Base-by-base conservation (phyloP, 306 rosid genomes). In the Adenanthera pavonina region DNA sequence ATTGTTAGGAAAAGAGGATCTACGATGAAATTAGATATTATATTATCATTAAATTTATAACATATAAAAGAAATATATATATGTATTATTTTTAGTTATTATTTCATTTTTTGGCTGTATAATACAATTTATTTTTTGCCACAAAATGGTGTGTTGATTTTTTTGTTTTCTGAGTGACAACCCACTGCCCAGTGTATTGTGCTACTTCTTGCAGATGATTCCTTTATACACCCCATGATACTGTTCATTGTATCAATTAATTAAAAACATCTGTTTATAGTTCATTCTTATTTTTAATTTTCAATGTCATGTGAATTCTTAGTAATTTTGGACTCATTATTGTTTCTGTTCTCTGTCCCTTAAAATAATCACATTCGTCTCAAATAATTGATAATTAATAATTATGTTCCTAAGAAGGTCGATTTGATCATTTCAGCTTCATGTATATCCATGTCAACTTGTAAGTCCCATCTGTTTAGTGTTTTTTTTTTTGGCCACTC, bases 191-290 rank as follows among this genome's bases (percentile, higher is more conserved):
- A 25, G 30, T 25, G 30, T 69, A 20, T 80, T 81, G 69, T 81
- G 0, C 81, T 83, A 43, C 77, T 56, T 74, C 70, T 76, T 67
- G 68, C 64, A 72, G 80, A 72, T 70, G 82, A 78, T 87, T 74
- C 77, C 87, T 73, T 43, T 66, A 51, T 83, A 81, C 30, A 52
- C 61, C 84, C 81, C 88, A 78, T 84, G 90, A 78, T 78, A 78
- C 38, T 81, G 41, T 78, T 84, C 88, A 87, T 87, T 78, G 77
- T 86, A 84, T 78, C 86, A 87, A 87, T 84, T 2, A 87, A 87
- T 84, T 2, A 69, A 69, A 30, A 87, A 52, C 12, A 4, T 52
- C 71, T 36, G 56, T 33, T 41, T 35, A 10, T 17, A 25, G 15
- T 59, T 52, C 57, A 83, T 77, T 70, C 46, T 70, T 25, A 25